Evolutionary conservation across 73 alveolate genomes (phyloP).

Genomic region (Blepharisma japonicum): DNA sequence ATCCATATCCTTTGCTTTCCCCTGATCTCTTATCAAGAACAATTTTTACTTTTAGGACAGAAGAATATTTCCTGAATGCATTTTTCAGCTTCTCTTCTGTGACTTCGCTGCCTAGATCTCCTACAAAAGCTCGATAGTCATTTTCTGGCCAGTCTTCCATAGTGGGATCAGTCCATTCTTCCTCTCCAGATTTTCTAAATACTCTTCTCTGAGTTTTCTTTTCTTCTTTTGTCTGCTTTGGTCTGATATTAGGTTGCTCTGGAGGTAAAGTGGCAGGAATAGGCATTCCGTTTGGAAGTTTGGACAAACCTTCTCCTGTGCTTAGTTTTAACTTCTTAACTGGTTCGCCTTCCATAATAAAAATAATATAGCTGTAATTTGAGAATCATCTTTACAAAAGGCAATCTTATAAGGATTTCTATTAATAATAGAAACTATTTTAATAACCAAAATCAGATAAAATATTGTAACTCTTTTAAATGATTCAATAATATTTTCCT

Average conservation of each 20-base stretch:
- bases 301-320: slow-evolving; percentile 16
- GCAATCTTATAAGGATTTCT: too few species aligned
- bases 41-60: slow-evolving; percentile 85
- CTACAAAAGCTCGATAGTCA: slow-evolving; percentile 90
- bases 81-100: slow-evolving; percentile 84
- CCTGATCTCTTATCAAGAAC: slow-evolving; percentile 82
- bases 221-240: slow-evolving; percentile 39
- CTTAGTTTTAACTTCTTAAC: not conserved
- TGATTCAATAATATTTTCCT: too few species aligned
- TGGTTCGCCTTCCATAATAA: not conserved
- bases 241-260: not conserved
- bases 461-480: too few species aligned
- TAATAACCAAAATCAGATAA: too few species aligned
- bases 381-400: too few species aligned
- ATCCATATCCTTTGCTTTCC: slow-evolving; percentile 94
- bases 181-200: slow-evolving; percentile 88
- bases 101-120: slow-evolving; percentile 94
- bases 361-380: too few species aligned
- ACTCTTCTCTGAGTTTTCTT: slow-evolving; percentile 70
- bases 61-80: slow-evolving; percentile 87
- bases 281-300: slow-evolving; percentile 27
- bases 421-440: too few species aligned
- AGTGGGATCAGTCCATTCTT: slow-evolving; percentile 89
- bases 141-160: slow-evolving; percentile 92
- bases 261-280: slow-evolving; percentile 25